A percentile compares a stretch with the other conserved stretches of the same genome.
These are phyloP conservation scores for Penicillium sp. DNA, from an alignment of 2,329 filamentous ascomycete genomes.

Conservation along the genomic window DNA sequence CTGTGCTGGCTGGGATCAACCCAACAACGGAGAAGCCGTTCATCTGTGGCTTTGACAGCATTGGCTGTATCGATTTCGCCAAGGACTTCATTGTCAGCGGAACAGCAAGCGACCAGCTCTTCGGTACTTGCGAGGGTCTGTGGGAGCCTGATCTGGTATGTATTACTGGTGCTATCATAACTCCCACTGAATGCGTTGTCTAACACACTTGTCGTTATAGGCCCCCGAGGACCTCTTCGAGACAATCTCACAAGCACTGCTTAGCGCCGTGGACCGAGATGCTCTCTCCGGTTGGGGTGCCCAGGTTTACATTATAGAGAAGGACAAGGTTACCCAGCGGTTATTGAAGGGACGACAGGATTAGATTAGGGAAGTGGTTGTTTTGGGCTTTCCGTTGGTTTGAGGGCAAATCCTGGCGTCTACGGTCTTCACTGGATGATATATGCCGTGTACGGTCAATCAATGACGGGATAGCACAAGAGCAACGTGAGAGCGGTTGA, in stretches of 20 bases:
- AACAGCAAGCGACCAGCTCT: constrained; percentile 94
- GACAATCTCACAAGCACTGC: constrained; percentile 91
- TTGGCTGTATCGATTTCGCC: constrained; percentile 98
- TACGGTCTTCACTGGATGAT: constrained; percentile 26
- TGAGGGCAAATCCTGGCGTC: constrained; percentile 28
- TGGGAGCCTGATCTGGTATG: constrained; percentile 96
- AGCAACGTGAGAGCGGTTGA: constrained; percentile 15
- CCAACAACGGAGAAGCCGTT: constrained; percentile 92
- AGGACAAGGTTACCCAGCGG: constrained; percentile 99
- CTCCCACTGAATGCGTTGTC: not conserved
- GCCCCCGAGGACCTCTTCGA: constrained; percentile 94
- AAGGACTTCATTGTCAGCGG: constrained; percentile 99
- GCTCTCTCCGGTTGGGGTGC: constrained; percentile 97
- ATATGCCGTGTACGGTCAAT: constrained; percentile 20
- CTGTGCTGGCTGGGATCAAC: constrained; percentile 92
- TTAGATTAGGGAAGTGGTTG: constrained; percentile 46
- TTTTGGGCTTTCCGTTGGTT: constrained; percentile 27
- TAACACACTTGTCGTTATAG: constrained; percentile 44
- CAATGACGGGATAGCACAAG: constrained; percentile 15
- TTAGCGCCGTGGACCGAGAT: constrained; percentile 95
- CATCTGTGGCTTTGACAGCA: constrained; percentile 98
- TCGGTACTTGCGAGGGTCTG: constrained; percentile 95
- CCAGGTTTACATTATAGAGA: constrained; percentile 99
- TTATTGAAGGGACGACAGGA: constrained; percentile 98
- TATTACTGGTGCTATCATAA: constrained; percentile 15